Evolutionary conservation across 345 rosid species (phyloP), one percentile per base, ranked within the genome.

Genomic region (Arabidopsis thaliana): DNA sequence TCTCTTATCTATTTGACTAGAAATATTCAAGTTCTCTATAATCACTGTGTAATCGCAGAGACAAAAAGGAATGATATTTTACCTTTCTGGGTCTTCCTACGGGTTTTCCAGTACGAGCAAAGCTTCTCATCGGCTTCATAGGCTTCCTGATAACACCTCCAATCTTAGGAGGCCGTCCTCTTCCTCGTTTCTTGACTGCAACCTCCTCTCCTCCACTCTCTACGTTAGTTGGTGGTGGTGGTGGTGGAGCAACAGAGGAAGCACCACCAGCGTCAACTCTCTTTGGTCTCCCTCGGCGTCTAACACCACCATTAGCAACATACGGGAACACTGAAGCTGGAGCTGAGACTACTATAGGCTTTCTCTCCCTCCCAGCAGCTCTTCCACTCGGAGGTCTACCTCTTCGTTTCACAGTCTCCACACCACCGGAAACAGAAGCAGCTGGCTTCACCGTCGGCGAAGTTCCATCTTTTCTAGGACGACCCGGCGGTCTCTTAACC

Each of bases 11-110:
- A 59, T 60, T 60, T 68, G 62, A 52, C 69, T 68, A 10, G 49
- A 30, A 66, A n/a, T 16, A 53, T 23, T 55, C 38, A 24, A 44
- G 4, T 14, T 74, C 34, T 57, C 32, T 49, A 32, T 33, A 40
- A 22, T 28, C 30, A 51, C 30, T 23, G 11, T 51, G 13, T 37
- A 42, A 44, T 41, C 10, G 4, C 62, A 65, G 10, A 64, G 11
- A 41, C 63, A 41, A 13, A 9, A 1, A 4, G 1, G 12, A 40
- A 11, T 5, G 23, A 63, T 28, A 5, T 0, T 34, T 1, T 79
- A 89, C 97, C 96, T 91, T 91, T 81, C 63, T 86, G n/a, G 97
- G 97, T 25, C 96, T 82, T 16, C 97, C 96, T 0, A 83, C 82
- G 1, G 90, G 86, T 75, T 76, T 83, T 11, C 91, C 89, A 24